phyloP scores from a whole-genome alignment of 345 rosid genomes.

The Eucalyptus urophylla region DNA sequence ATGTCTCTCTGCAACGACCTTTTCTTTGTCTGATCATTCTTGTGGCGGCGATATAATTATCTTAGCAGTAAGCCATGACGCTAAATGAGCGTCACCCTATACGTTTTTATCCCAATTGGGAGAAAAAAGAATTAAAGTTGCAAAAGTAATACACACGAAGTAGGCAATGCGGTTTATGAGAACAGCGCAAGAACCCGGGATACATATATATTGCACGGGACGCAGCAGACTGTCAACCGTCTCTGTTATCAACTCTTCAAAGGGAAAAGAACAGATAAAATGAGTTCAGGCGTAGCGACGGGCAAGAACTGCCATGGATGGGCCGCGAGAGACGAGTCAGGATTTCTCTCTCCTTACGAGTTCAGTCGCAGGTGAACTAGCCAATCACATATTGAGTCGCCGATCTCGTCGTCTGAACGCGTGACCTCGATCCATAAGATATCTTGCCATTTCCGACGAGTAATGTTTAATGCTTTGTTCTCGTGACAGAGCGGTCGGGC shows the following conservation, averaged over 20 bases:
- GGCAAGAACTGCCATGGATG: neutral
- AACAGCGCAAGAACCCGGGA: neutral
- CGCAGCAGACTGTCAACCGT: neutral
- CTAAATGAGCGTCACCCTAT: neutral
- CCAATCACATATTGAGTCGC: neutral
- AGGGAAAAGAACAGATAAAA: neutral
- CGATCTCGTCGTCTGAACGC: fast-evolving
- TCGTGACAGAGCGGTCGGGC: neutral
- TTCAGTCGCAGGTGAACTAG: neutral
- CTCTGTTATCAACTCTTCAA: neutral
- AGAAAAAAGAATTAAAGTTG: neutral
- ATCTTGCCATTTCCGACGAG: neutral
- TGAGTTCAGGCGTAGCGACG: neutral
- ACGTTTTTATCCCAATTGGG: neutral
- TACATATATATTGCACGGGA: neutral
- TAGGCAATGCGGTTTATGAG: neutral
- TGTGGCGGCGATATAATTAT: neutral
- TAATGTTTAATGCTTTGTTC: neutral
- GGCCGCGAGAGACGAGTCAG: neutral
- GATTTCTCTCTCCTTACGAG: neutral
- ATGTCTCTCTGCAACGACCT: neutral
- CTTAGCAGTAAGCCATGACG: neutral
- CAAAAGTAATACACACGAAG: neutral
- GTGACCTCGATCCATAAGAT: neutral
- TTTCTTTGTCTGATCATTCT: neutral